Evolutionary conservation across 2,329 filamentous ascomycete species (phyloP).

Genomic region (Byssothecium circinans): DNA sequence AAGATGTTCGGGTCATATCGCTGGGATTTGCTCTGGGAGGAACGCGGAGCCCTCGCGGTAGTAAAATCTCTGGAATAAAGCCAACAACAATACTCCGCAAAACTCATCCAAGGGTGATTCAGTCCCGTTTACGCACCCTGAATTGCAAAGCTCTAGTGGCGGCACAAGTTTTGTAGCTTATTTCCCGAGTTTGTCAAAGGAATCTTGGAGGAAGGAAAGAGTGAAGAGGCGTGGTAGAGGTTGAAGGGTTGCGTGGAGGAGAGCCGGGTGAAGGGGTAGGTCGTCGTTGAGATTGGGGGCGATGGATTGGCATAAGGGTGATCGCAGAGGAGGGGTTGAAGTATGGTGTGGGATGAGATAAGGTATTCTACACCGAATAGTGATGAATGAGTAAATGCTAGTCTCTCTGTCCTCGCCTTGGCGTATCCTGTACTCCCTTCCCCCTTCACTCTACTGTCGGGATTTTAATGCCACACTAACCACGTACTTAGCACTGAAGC

Average conservation of each 20-base stretch:
- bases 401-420: too few relatives aligned
- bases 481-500: constrained; percentile 17
- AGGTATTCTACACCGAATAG: too few relatives aligned
- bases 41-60: too few relatives aligned
- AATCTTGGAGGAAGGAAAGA: constrained; percentile 21
- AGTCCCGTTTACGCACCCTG: too few relatives aligned
- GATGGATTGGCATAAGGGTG: neutral
- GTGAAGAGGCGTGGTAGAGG: constrained; percentile 27
- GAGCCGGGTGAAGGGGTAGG: constrained; percentile 34
- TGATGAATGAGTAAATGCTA: neutral
- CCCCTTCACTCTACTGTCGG: neutral
- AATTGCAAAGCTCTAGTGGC: constrained; percentile 25
- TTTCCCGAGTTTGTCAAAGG: constrained; percentile 34
- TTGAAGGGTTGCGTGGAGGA: constrained; percentile 26
- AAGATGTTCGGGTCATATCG: constrained; percentile 46
- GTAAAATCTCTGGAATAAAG: too few relatives aligned
- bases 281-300: constrained; percentile 25
- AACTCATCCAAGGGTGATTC: constrained; percentile 44
- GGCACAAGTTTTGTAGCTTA: constrained; percentile 23
- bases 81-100: too few relatives aligned
- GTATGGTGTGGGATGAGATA: neutral
- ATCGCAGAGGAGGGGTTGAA: neutral
- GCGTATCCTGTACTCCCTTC: neutral
- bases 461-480: too few relatives aligned
- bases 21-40: constrained; percentile 52